Evolutionary conservation across 768 basidiomycete genomes (phyloP), one percentile per base, ranked within the genome.

Genomic region (Pleurotus cornucopiae): DNA sequence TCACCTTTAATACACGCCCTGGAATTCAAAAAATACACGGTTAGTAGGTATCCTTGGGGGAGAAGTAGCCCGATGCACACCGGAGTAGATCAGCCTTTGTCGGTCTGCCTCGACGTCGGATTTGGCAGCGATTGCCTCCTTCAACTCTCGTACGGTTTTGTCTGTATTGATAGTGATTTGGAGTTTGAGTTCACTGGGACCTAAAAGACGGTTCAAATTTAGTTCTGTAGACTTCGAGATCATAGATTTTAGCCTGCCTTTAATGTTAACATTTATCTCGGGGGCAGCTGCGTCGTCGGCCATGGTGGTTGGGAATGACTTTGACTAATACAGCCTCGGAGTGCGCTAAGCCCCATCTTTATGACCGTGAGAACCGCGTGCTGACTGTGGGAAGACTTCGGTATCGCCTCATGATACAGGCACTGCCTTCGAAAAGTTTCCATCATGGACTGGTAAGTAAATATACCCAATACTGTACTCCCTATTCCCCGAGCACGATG

Each of bases 11-110:
- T 13, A 91, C 88, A 61, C 86, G 80, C 11, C 89, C 87, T 88
- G 62, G 30, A 25, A 23, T 18, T 16, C 34, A 6, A 34, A 23
- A 23, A 49, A 13, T 18, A 25, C 4, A 37, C 55, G 21, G 44
- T 46, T 16, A 25, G 6, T 13, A 40, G 12, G 21, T 9, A 39
- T 11, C 0, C 39, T 25, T 0, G n/a, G 44, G 9, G 34, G 4
- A 21, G 45, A 1, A 43, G 37, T 47, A 14, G 46, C 30, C 11
- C 18, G 54, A 20, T 60, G 71, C 81, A 62, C 60, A 82, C 94
- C 96, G 37, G 90, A 91, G 71, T 95, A 98, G 62, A 98, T 98
- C 60, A 98, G 75, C 37, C 96, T 74, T 69, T 97, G 95, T 51
- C 90, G 75, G 49, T 91, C 92, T 12, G 91, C 90, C 61, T 86